A percentile compares a stretch with the other conserved stretches of the same genome.
Conservation (phyloP, 225 moss, liverwort and hornwort species). For the Ulota crispa region DNA sequence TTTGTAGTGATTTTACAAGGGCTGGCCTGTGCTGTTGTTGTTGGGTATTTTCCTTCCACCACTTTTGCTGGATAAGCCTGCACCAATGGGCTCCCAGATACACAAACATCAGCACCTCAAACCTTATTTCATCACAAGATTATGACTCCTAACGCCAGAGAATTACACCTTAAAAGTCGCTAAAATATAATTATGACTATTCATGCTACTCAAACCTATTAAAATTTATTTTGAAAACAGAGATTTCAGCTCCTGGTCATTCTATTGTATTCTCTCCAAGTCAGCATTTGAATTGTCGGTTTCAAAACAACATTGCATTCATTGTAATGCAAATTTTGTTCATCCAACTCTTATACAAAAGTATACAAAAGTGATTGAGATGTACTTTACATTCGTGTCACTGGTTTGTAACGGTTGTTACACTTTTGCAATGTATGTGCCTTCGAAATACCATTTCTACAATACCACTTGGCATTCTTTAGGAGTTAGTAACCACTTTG, state of each 20-base stretch:
- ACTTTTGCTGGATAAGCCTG: constrained; percentile 88
- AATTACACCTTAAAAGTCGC: no score
- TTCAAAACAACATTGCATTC: no score
- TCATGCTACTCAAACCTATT: background rate
- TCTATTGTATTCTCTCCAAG: background rate
- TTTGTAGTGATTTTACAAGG: constrained; percentile 77
- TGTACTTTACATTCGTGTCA: no score
- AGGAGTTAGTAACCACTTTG: no score
- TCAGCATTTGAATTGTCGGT: background rate
- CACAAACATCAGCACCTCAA: background rate
- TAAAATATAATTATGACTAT: background rate
- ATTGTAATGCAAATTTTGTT: no score
- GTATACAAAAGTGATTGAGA: no score
- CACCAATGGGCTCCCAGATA: constrained; percentile 9
- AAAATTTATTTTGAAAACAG: background rate
- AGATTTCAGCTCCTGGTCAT: background rate
- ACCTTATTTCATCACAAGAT: background rate
- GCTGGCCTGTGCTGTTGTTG: constrained; percentile 85
- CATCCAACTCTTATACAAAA: no score
- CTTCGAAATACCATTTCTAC: no score
- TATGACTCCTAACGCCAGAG: background rate
- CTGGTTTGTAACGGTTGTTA: no score
- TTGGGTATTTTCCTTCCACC: constrained; percentile 51
- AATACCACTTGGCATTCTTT: no score
- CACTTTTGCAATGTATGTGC: no score